Evolutionary conservation across 2,329 filamentous ascomycete species (phyloP), one percentile per base, ranked within the genome.

Genomic region (Aspergillus tubingensis): DNA sequence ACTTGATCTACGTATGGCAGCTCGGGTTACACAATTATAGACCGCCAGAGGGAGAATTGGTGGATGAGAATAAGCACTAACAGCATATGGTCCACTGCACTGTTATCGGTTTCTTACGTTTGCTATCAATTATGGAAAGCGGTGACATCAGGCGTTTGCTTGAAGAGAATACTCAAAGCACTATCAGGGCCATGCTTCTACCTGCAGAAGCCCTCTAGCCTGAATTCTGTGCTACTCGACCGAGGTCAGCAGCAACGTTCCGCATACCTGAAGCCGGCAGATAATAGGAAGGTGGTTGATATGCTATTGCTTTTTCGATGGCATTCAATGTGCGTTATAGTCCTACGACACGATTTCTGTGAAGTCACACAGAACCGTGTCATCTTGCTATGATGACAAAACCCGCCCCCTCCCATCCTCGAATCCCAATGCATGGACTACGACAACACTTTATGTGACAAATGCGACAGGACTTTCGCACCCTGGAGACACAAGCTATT

Each of bases 391-490:
- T 3, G n/a, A 8, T 5, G 13, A 43, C 39, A 3, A n/a, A n/a
- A n/a, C n/a, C n/a, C 49, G 2, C 30, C 49, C 7, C 30, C 19
- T 38, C 10, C n/a, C 17, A 39, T 52, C 17, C 36, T 39, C 19
- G 19, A 17, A 8, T 30, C 49, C 36, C 49, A 17, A 52, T 53
- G 61, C 38, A 62, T 66, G 62, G 13, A 36, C 23, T 66, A 62
- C 15, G 65, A 68, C 36, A 62, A 67, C 55, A 52, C 63, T 19
- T 62, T 61, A 27, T 65, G 62, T 58, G 62, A 64, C 32, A 23
- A 30, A 49, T 60, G 65, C 25, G 60, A 66, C 21, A 48, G 54
- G 5, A 52, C 64, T 6, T 47, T 47, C 10, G 54, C 56, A 3
- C 44, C 11, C 8, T 68, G 66, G 65, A 43, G 43, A 30, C 47